phyloP scores from a whole-genome alignment of 192 early-diverging fungal species.

The Coemansia sp. region DNA sequence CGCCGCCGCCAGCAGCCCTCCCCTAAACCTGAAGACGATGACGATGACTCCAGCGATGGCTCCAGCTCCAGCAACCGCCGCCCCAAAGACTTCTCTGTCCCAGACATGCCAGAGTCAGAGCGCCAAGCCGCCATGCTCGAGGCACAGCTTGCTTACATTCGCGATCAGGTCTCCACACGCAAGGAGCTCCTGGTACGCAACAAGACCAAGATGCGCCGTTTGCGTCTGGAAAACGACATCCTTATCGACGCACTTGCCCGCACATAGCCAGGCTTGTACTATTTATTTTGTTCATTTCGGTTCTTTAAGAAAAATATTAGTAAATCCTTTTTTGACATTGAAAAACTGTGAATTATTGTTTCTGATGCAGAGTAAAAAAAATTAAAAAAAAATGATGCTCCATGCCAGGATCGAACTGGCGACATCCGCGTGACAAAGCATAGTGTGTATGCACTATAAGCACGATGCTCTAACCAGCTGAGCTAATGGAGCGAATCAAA shows the following conservation, averaged over 20 bases:
- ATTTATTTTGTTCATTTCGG: no score
- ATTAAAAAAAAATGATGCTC: constrained; percentile 28
- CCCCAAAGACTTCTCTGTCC: background rate
- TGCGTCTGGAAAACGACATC: constrained; percentile 45
- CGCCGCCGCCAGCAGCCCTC: background rate
- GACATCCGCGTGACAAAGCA: constrained; percentile 49
- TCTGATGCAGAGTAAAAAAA: background rate
- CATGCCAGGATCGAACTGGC: constrained; percentile 56
- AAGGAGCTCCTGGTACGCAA: constrained; percentile 15
- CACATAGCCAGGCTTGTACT: no score
- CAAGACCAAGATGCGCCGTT: constrained; percentile 29
- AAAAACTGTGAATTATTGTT: no score
- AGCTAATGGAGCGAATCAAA: constrained; percentile 46
- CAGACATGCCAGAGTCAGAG: constrained; percentile 11
- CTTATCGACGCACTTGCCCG: constrained; percentile 29
- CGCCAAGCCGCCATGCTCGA: constrained; percentile 18
- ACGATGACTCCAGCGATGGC: background rate
- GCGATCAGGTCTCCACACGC: constrained; percentile 22
- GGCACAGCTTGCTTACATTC: constrained; percentile 32
- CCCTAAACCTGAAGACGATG: background rate
- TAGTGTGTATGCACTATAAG: constrained; percentile 37
- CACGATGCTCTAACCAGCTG: constrained; percentile 52
- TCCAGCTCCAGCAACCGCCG: background rate
- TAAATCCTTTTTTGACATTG: no score
- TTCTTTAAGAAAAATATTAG: no score